phyloP scores from a whole-genome alignment of 345 rosid species.

The Arabis hirsuta region DNA sequence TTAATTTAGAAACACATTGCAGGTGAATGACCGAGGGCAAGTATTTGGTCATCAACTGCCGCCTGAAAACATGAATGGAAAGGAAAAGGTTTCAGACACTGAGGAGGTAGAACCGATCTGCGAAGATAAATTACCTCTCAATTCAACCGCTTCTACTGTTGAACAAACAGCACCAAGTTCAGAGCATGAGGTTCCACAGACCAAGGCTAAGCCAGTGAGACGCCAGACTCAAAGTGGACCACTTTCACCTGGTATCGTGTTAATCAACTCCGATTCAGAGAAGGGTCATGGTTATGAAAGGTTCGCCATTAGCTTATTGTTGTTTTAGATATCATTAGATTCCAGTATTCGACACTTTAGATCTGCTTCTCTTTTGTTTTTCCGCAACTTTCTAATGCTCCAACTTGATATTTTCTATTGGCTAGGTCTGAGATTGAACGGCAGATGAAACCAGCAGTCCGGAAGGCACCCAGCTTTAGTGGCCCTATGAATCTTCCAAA shows the following conservation, averaged over 20 bases:
- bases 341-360: constrained; percentile 8
- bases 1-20: constrained; percentile 17
- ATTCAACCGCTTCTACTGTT: constrained; percentile 52
- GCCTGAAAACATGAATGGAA: constrained; percentile 49
- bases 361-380: constrained; percentile 21
- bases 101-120: constrained; percentile 48
- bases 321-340: constrained; percentile 21
- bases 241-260: constrained; percentile 59
- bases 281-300: constrained; percentile 60
- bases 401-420: constrained; percentile 30
- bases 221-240: constrained; percentile 93
- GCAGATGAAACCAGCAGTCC: constrained; percentile 53
- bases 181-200: constrained; percentile 55
- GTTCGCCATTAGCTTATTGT: constrained; percentile 47
- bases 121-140: constrained; percentile 45
- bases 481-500: constrained; percentile 97
- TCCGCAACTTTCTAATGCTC: not conserved
- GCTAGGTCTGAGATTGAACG: constrained; percentile 73
- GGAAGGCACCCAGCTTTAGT: constrained; percentile 88
- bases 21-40: constrained; percentile 46
- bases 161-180: constrained; percentile 54
- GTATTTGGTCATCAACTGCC: constrained; percentile 41
- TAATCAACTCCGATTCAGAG: constrained; percentile 61
- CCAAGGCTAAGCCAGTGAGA: constrained; percentile 60
- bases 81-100: constrained; percentile 56